Conservation (phyloP, 140 eudicot species). For the Stevia rebaudiana region DNA sequence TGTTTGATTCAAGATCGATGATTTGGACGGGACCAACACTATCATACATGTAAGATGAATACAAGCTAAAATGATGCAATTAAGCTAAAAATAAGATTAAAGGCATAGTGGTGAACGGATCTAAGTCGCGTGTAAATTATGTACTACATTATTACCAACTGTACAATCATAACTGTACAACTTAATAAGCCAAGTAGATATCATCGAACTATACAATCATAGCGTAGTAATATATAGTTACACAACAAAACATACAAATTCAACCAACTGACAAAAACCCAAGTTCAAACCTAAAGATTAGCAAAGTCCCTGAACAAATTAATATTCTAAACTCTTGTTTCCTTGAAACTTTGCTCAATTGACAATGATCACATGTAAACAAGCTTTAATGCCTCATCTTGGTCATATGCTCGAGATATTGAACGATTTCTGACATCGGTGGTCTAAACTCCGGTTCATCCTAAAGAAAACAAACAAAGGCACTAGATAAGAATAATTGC, state of each 20-base stretch:
- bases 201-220: neutral
- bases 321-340: neutral
- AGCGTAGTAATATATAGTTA: neutral
- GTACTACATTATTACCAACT: too few species aligned
- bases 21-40: too few species aligned
- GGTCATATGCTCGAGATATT: constrained; percentile 48
- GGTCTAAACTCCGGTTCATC: constrained; percentile 71
- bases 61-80: too few species aligned
- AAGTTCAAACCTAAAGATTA: neutral
- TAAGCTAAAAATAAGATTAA: too few species aligned
- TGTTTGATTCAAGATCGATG: too few species aligned
- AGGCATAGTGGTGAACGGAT: too few species aligned
- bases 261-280: neutral
- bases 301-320: neutral
- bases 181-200: too few species aligned
- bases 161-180: too few species aligned
- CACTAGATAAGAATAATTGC: neutral
- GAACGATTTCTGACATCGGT: constrained; percentile 62
- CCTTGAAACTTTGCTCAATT: neutral
- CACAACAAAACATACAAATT: neutral
- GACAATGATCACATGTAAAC: neutral
- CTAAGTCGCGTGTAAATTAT: too few species aligned
- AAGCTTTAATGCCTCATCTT: neutral
- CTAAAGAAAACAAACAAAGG: constrained; percentile 17
- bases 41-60: too few species aligned